phyloP scores from a whole-genome alignment of 1,284 basidiomycete species.

The Sparassis latifolia region DNA sequence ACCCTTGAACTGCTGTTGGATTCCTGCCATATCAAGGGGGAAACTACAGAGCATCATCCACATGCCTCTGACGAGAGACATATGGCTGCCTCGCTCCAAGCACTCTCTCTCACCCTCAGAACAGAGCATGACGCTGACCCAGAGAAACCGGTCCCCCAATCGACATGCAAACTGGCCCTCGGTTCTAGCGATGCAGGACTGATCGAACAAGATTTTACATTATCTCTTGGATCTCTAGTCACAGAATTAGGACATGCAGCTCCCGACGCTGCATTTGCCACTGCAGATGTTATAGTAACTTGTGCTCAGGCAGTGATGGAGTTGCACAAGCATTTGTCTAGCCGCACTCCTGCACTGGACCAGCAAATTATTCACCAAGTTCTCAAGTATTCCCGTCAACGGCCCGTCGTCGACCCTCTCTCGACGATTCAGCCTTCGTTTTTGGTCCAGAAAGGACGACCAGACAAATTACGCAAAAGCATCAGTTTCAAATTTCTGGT shows the following conservation, averaged over 20 bases:
- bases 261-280: slow-evolving; percentile 14
- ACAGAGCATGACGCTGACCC: background rate
- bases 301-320: slow-evolving; percentile 2
- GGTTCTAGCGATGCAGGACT: no score
- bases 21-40: slow-evolving; percentile 3
- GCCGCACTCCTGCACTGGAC: slow-evolving; percentile 4
- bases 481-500: slow-evolving; percentile 64
- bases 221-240: background rate
- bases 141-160: no score
- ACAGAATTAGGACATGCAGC: slow-evolving; percentile 14
- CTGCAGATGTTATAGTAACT: slow-evolving; percentile 5
- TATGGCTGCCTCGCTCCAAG: background rate
- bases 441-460: slow-evolving; percentile 65
- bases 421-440: slow-evolving; percentile 78
- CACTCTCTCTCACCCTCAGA: background rate
- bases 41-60: background rate
- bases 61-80: background rate
- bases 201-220: no score
- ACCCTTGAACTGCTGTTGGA: slow-evolving; percentile 2
- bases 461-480: slow-evolving; percentile 58
- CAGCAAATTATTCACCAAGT: slow-evolving; percentile 37
- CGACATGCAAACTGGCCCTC: no score
- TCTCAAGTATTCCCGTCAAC: slow-evolving; percentile 40
- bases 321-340: background rate
- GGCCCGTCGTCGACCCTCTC: slow-evolving; percentile 60